Evolutionary conservation across 192 early-diverging fungal species (phyloP).

Genomic region (Funneliformis mosseae): DNA sequence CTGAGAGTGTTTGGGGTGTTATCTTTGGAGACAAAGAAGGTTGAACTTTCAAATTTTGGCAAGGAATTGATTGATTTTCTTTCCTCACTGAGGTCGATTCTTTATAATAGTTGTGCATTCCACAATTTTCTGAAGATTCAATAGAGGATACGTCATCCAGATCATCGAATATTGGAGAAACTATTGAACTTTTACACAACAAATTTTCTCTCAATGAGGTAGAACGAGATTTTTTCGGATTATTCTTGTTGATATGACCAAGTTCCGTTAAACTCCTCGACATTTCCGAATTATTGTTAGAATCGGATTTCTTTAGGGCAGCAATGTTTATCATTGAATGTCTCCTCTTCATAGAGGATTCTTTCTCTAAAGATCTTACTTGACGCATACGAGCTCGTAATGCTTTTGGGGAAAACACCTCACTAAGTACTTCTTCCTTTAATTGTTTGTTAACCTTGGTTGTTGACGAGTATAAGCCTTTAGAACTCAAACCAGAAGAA

Average conservation of each 20-base stretch:
- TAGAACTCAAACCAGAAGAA: neutral
- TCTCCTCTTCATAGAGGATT: conserved; percentile 45
- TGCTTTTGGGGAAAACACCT: conserved; percentile 87
- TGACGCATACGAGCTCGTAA: conserved; percentile 72
- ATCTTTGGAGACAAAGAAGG: neutral
- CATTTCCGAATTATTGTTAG: conserved; percentile 18
- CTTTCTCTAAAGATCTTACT: conserved; percentile 43
- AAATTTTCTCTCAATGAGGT: neutral
- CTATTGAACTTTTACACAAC: no score
- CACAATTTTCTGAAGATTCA: neutral
- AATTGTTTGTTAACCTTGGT: conserved; percentile 70
- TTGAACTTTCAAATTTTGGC: neutral
- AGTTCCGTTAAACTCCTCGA: conserved; percentile 21
- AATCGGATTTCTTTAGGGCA: conserved; percentile 31
- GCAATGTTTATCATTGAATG: conserved; percentile 57
- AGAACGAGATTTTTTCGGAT: conserved; percentile 20
- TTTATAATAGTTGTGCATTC: neutral
- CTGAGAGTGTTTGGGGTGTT: neutral
- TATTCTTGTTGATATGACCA: neutral
- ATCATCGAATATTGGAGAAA: no score
- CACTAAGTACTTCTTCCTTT: conserved; percentile 87
- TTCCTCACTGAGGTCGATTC: neutral
- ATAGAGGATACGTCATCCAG: neutral
- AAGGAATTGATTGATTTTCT: neutral
- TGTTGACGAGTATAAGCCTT: conserved; percentile 25